These are phyloP conservation scores for Irpex sp. DNA, from an alignment of 1,284 basidiomycete species.

Conservation along the genomic window DNA sequence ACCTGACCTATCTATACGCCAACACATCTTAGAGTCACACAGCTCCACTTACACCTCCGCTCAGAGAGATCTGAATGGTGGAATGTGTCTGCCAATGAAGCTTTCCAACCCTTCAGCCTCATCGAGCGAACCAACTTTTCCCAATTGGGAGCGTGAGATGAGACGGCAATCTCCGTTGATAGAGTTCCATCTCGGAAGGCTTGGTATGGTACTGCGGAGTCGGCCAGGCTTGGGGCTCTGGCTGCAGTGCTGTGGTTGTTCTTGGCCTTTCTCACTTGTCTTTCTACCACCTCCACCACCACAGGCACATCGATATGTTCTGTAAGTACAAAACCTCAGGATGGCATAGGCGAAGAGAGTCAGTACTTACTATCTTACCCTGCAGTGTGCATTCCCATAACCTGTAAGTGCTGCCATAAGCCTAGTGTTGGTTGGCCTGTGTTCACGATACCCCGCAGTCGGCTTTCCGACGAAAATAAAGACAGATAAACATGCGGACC, in stretches of 20 bases:
- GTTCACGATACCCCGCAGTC: constrained; percentile 28
- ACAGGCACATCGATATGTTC: too few relatives aligned
- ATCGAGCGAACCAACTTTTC: not conserved
- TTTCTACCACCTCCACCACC: too few relatives aligned
- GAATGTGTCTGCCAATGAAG: not conserved
- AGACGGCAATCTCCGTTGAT: not conserved
- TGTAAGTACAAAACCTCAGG: too few relatives aligned
- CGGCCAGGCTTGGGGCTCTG: too few relatives aligned
- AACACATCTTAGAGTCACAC: too few relatives aligned
- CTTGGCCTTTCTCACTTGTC: too few relatives aligned
- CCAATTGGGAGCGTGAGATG: not conserved
- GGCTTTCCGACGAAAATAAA: constrained; percentile 46
- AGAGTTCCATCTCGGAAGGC: too few relatives aligned
- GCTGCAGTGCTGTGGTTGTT: too few relatives aligned
- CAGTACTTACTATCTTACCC: not conserved
- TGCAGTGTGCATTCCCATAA: constrained; percentile 47
- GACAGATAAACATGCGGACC: constrained; percentile 33
- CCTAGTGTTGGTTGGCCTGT: not conserved
- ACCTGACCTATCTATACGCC: too few relatives aligned
- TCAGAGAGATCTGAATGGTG: not conserved
- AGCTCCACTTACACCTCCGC: not conserved
- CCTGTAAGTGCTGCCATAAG: constrained; percentile 32
- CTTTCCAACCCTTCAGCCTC: not conserved
- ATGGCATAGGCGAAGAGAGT: too few relatives aligned
- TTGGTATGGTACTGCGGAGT: too few relatives aligned